phyloP scores from a whole-genome alignment of 1,284 basidiomycete genomes.

The Vanrija pseudolonga region DNA sequence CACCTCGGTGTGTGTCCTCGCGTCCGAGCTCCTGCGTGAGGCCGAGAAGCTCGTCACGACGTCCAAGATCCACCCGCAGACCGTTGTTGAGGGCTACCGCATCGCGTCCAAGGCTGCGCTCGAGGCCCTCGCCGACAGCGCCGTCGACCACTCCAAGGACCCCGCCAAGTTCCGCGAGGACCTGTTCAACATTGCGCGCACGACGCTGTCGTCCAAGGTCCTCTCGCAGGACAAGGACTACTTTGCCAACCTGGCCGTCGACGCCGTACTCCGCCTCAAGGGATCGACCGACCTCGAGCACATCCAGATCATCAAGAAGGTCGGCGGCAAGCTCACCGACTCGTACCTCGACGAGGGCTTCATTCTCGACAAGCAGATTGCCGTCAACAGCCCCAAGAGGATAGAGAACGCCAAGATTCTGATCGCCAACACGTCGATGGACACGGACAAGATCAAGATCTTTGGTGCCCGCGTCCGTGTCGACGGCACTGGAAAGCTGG shows the following conservation, averaged over 20 bases:
- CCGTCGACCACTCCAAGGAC: constrained; percentile 78
- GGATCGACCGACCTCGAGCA: constrained; percentile 95
- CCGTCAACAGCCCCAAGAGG: constrained; percentile 89
- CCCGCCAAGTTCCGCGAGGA: constrained; percentile 75
- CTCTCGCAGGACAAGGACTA: constrained; percentile 96
- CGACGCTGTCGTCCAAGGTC: constrained; percentile 95
- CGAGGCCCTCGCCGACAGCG: constrained; percentile 73
- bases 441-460: constrained; percentile 99
- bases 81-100: constrained; percentile 97
- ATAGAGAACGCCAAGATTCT: constrained; percentile 94
- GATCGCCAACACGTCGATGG: constrained; percentile 99
- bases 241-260: constrained; percentile 96
- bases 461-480: constrained; percentile 96
- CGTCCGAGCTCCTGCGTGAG: constrained; percentile 86
- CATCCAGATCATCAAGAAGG: constrained; percentile 99
- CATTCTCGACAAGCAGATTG: constrained; percentile 96
- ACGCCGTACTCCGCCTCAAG: constrained; percentile 91
- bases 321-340: constrained; percentile 96
- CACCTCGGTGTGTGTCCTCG: constrained; percentile 88
- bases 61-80: constrained; percentile 91
- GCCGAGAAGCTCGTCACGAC: constrained; percentile 91
- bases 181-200: constrained; percentile 92
- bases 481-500: constrained; percentile 91
- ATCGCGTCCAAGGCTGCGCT: constrained; percentile 86
- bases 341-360: constrained; percentile 99